Conservation (phyloP, 371 early-diverging fungal species). For the Mortierella sp. region DNA sequence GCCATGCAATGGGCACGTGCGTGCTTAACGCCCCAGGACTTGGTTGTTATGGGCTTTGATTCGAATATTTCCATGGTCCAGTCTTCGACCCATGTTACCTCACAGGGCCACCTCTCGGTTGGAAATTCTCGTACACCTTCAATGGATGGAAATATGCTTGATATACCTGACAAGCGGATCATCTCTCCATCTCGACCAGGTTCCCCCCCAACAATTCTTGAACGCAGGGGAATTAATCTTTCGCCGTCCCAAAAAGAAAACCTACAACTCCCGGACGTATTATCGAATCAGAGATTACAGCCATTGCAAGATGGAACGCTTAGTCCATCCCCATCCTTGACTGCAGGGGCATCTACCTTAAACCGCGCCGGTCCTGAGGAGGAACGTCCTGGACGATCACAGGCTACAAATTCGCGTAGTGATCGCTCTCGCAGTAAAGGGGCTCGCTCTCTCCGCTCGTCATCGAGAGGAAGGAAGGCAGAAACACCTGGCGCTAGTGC, state of each 20-base stretch:
- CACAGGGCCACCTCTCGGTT: neutral
- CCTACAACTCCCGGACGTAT: neutral
- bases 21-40: conserved; percentile 37
- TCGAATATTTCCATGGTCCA: conserved; percentile 3
- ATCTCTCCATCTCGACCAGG: conserved; percentile 5
- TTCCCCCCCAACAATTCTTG: conserved; percentile 29
- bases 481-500: conserved; percentile 9
- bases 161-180: neutral
- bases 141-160: conserved; percentile 13
- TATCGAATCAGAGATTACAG: conserved; percentile 1
- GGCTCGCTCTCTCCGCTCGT: conserved; percentile 16
- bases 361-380: conserved; percentile 4
- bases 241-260: conserved; percentile 17
- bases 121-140: conserved; percentile 30
- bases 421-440: conserved; percentile 10
- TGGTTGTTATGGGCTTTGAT: conserved; percentile 42
- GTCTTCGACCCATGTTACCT: neutral
- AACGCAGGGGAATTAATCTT: conserved; percentile 33
- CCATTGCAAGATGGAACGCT: conserved; percentile 7
- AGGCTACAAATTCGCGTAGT: neutral
- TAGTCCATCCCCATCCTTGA: neutral
- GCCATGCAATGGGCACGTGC: conserved; percentile 38
- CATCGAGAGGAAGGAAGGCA: conserved; percentile 24
- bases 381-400: conserved; percentile 18
- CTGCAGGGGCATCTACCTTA: neutral